A percentile compares a stretch with the other conserved stretches of the same genome.
Conservation (phyloP, 2,329 filamentous ascomycete genomes). For the Penicillium sp. region DNA sequence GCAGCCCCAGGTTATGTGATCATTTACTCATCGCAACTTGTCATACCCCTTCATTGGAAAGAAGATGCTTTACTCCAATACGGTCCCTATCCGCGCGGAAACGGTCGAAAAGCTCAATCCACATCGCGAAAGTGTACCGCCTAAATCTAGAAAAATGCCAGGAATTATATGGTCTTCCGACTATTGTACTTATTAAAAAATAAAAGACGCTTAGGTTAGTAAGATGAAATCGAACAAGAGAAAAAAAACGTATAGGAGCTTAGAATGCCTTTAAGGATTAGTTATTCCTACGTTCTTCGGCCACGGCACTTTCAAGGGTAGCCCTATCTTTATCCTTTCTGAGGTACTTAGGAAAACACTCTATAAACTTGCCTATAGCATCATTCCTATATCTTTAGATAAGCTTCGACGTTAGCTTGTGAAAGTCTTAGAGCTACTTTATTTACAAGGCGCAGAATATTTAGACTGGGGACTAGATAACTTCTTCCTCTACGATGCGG, state of each 20-base stretch:
- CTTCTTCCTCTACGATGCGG: slow-evolving; percentile 6
- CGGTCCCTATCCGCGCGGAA: not conserved
- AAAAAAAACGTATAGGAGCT: slow-evolving; percentile 1
- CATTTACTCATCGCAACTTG: not conserved
- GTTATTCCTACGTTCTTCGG: slow-evolving; percentile 2
- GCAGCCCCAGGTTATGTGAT: not conserved
- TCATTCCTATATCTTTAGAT: not conserved
- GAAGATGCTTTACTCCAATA: not conserved
- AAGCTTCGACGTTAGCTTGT: not conserved
- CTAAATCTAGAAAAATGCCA: not conserved
- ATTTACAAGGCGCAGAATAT: not conserved
- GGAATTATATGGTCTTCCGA: not conserved
- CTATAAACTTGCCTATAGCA: not conserved
- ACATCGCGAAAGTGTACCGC: not conserved
- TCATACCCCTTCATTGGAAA: not conserved
- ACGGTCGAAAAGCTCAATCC: not conserved
- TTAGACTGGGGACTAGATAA: slow-evolving; percentile 4
- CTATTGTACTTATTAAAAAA: not conserved
- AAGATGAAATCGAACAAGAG: slow-evolving; percentile 2
- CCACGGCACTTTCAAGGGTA: slow-evolving; percentile 1
- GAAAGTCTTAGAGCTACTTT: not conserved
- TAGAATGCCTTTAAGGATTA: slow-evolving; percentile 2
- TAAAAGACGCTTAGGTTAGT: not conserved
- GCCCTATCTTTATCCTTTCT: slow-evolving; percentile 1
- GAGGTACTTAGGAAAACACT: not conserved